Conservation (phyloP, 1,284 basidiomycete genomes). For the Austroboletus niveus region DNA sequence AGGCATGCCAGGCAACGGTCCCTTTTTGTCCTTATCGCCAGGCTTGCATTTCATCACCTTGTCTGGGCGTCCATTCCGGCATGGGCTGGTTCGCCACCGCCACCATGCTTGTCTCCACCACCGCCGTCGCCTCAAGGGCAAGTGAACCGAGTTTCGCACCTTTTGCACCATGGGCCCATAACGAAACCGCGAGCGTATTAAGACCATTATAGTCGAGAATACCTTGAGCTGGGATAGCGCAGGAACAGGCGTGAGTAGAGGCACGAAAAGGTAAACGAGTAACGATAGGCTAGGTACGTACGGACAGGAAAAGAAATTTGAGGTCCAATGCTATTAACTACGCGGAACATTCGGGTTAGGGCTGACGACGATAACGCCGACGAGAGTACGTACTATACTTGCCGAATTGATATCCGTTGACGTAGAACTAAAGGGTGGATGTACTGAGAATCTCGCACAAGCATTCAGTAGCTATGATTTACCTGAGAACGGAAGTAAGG, state of each 20-base stretch:
- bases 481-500: slow-evolving; percentile 40
- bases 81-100: slow-evolving; percentile 40
- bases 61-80: slow-evolving; percentile 37
- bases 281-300: slow-evolving; percentile 7
- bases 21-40: not conserved
- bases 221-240: slow-evolving; percentile 40
- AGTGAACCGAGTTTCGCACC: slow-evolving; percentile 44
- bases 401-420: slow-evolving; percentile 30
- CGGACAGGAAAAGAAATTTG: slow-evolving; percentile 27
- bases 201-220: slow-evolving; percentile 48
- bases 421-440: slow-evolving; percentile 20
- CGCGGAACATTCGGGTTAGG: not conserved
- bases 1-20: not conserved
- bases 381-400: slow-evolving; percentile 21
- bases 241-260: slow-evolving; percentile 2
- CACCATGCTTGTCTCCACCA: slow-evolving; percentile 41
- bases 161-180: slow-evolving; percentile 41
- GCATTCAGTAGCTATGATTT: not conserved
- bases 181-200: slow-evolving; percentile 47
- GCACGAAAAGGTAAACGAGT: not conserved
- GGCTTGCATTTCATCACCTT: slow-evolving; percentile 6
- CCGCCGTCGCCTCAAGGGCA: slow-evolving; percentile 36
- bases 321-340: slow-evolving; percentile 28
- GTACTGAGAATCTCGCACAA: not conserved
- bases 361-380: not conserved